phyloP scores from a whole-genome alignment of 305 asterid genomes.

The Lippia alba region DNA sequence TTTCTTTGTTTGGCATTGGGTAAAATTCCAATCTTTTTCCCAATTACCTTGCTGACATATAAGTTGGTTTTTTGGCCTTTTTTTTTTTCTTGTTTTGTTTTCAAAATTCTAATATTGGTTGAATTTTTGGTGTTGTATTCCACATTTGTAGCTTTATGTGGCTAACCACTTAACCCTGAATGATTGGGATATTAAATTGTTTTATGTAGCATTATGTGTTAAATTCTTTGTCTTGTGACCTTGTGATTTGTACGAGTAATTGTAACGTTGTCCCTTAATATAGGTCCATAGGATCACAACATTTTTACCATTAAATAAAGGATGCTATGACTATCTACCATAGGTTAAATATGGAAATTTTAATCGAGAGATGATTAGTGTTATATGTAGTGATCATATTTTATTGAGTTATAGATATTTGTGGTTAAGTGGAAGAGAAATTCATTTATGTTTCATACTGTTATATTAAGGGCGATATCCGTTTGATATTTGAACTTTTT shows the following conservation, averaged over 20 bases:
- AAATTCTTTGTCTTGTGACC: conserved; percentile 28
- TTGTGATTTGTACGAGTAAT: neutral
- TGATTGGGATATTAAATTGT: neutral
- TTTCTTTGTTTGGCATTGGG: conserved; percentile 40
- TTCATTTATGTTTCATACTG: too few species aligned
- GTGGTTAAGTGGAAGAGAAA: too few species aligned
- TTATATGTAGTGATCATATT: too few species aligned
- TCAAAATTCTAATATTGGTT: conserved; percentile 26
- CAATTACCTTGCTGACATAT: conserved; percentile 31
- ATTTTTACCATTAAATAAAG: too few species aligned
- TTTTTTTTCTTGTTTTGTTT: conserved; percentile 11
- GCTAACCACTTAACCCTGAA: conserved; percentile 18
- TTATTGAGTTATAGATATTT: too few species aligned
- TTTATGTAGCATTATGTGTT: neutral
- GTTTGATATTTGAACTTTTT: too few species aligned
- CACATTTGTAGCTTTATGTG: conserved; percentile 38
- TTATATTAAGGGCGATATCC: too few species aligned
- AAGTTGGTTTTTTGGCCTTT: conserved; percentile 35
- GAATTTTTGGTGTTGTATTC: conserved; percentile 37
- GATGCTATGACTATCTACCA: too few species aligned
- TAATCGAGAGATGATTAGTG: too few species aligned
- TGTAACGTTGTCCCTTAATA: too few species aligned
- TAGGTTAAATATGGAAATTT: too few species aligned
- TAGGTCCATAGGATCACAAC: too few species aligned
- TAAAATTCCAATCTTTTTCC: conserved; percentile 31